A percentile compares a stretch with the other conserved stretches of the same genome.
Conservation (phyloP, 1,139 yeast genomes). For the Arxiozyma telluris region DNA sequence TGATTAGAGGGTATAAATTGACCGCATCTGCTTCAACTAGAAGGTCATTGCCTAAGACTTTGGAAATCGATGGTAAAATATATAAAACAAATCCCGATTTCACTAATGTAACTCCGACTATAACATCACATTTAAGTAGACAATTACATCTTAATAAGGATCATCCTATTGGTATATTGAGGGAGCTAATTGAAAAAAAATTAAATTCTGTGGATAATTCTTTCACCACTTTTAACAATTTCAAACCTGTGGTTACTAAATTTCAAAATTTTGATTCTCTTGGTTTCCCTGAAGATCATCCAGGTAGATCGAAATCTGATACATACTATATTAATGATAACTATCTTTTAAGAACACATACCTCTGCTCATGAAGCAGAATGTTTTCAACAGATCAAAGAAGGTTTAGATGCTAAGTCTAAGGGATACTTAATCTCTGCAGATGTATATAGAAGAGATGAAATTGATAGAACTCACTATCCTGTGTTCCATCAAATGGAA, state of each 20-base stretch:
- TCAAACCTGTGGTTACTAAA: conserved; percentile 74
- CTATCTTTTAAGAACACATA: conserved; percentile 76
- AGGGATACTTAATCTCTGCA: conserved; percentile 88
- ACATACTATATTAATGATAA: conserved; percentile 78
- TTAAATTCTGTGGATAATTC: conserved; percentile 66
- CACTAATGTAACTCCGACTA: conserved; percentile 80
- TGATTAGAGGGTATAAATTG: neutral
- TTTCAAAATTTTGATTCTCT: conserved; percentile 82
- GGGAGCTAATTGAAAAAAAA: conserved; percentile 61
- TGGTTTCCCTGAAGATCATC: conserved; percentile 88
- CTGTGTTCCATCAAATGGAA: conserved; percentile 97
- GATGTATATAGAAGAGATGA: conserved; percentile 96
- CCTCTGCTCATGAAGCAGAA: conserved; percentile 91
- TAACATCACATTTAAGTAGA: conserved; percentile 59
- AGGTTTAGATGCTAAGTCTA: conserved; percentile 40
- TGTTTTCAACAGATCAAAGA: conserved; percentile 42
- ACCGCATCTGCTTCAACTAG: neutral
- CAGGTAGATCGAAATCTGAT: conserved; percentile 87
- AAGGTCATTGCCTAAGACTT: conserved; percentile 1
- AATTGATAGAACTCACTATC: conserved; percentile 91
- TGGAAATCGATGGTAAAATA: conserved; percentile 39
- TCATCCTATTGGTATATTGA: conserved; percentile 86
- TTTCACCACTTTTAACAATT: conserved; percentile 53
- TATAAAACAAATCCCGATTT: conserved; percentile 57
- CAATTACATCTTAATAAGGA: conserved; percentile 61